Evolutionary conservation across 306 rosid genomes (phyloP).

Genomic region (Glycyrrhiza uralensis): DNA sequence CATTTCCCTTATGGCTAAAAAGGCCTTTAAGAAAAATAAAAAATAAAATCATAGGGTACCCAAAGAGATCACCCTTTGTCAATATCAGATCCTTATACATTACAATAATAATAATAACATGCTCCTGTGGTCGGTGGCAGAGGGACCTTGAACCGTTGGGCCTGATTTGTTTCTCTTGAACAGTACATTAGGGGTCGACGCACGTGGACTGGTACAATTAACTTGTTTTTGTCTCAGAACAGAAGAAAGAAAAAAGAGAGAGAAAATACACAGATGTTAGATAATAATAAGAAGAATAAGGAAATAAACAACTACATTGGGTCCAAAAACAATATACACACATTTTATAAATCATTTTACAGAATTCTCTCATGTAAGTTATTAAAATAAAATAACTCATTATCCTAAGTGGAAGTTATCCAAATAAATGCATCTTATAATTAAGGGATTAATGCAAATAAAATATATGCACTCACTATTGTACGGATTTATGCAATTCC

Average conservation of each 20-base stretch:
- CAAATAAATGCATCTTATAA: not conserved
- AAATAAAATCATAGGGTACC: not conserved
- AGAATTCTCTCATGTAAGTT: too few species aligned
- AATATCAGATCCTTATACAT: constrained; percentile 7
- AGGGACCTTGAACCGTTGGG: constrained; percentile 69
- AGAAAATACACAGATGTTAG: not conserved
- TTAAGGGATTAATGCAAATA: not conserved
- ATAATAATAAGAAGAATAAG: not conserved
- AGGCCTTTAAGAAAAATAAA: not conserved
- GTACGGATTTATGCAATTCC: not conserved
- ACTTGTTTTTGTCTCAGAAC: constrained; percentile 37
- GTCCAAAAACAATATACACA: not conserved
- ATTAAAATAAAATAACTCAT: too few species aligned
- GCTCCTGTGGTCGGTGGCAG: constrained; percentile 45
- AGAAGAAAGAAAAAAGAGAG: not conserved
- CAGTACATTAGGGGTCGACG: constrained; percentile 62
- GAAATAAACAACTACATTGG: not conserved
- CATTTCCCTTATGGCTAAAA: not conserved
- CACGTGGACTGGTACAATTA: constrained; percentile 65
- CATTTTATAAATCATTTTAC: not conserved
- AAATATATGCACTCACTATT: not conserved
- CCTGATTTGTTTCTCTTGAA: constrained; percentile 61
- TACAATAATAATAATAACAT: constrained; percentile 17
- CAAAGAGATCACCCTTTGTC: constrained; percentile 4
- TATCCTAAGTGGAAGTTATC: too few species aligned